phyloP scores from a whole-genome alignment of 352 stramenopile species.

The Halophytophthora batemanensis region DNA sequence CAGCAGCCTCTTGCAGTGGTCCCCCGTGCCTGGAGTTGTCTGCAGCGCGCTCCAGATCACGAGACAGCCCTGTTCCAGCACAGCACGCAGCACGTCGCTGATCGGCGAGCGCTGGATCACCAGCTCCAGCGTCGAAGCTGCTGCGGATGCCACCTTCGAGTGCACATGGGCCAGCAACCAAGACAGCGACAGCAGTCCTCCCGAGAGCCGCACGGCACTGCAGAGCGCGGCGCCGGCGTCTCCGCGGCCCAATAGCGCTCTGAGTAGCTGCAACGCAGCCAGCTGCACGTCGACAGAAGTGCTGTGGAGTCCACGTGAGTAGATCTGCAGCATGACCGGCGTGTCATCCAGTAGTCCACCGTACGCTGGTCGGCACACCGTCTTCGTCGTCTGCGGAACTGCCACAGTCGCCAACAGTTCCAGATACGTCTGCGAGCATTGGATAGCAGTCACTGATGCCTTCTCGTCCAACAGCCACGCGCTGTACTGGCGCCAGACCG shows the following conservation, averaged over 20 bases:
- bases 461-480: conserved; percentile 11
- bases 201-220: conserved; percentile 31
- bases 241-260: conserved; percentile 16
- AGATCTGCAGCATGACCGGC: conserved; percentile 22
- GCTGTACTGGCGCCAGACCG: conserved; percentile 13
- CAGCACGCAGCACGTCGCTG: conserved; percentile 28
- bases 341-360: conserved; percentile 25
- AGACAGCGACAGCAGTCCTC: conserved; percentile 35
- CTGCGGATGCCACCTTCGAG: conserved; percentile 14
- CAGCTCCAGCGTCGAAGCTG: conserved; percentile 13
- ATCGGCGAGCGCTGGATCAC: conserved; percentile 22
- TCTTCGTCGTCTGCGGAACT: conserved; percentile 4
- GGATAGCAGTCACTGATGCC: neutral
- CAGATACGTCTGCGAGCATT: conserved; percentile 15
- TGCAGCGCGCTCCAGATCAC: conserved; percentile 26
- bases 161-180: conserved; percentile 34
- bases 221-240: conserved; percentile 12
- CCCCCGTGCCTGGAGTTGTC: conserved; percentile 4
- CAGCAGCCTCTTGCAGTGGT: conserved; percentile 18
- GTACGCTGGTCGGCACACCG: too few relatives aligned
- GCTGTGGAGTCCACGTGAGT: conserved; percentile 12
- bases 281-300: conserved; percentile 12
- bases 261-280: conserved; percentile 16
- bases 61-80: conserved; percentile 52
- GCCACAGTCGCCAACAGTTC: conserved; percentile 20